These are phyloP conservation scores for Shiraia sp. DNA, from an alignment of 2,329 filamentous ascomycete species.

Conservation along the genomic window DNA sequence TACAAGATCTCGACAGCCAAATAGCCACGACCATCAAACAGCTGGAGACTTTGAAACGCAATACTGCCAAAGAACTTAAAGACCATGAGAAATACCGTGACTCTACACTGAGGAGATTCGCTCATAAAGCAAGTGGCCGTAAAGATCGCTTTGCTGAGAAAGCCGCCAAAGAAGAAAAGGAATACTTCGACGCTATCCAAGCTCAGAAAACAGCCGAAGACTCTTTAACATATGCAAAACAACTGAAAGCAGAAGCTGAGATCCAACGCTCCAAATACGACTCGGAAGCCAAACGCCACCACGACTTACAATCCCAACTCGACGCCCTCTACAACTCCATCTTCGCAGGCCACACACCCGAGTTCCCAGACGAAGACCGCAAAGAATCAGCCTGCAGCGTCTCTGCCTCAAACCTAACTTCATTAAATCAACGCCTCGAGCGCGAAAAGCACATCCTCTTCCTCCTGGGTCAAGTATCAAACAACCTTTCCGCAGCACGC, in stretches of 20 bases:
- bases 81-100: constrained; percentile 43
- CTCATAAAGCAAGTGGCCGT: constrained; percentile 35
- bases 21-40: constrained; percentile 20
- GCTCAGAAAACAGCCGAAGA: constrained; percentile 38
- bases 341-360: constrained; percentile 37
- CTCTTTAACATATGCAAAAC: constrained; percentile 26
- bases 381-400: constrained; percentile 26
- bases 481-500: constrained; percentile 26
- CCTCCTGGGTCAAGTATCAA: constrained; percentile 25
- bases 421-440: constrained; percentile 23
- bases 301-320: constrained; percentile 28
- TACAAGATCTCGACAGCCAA: constrained; percentile 31
- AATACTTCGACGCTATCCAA: constrained; percentile 41
- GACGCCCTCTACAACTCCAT: constrained; percentile 37
- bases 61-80: constrained; percentile 26
- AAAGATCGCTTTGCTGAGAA: constrained; percentile 35
- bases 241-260: constrained; percentile 32
- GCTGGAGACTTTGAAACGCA: constrained; percentile 19
- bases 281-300: constrained; percentile 19
- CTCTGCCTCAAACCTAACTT: constrained; percentile 14
- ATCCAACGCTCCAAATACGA: constrained; percentile 16
- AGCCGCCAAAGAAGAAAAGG: constrained; percentile 40
- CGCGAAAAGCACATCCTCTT: constrained; percentile 30
- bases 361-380: constrained; percentile 37
- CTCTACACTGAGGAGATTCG: constrained; percentile 34